A percentile compares a stretch with the other conserved stretches of the same genome.
Conservation (phyloP, 352 stramenopile genomes). For the Phytopythium aichiense region DNA sequence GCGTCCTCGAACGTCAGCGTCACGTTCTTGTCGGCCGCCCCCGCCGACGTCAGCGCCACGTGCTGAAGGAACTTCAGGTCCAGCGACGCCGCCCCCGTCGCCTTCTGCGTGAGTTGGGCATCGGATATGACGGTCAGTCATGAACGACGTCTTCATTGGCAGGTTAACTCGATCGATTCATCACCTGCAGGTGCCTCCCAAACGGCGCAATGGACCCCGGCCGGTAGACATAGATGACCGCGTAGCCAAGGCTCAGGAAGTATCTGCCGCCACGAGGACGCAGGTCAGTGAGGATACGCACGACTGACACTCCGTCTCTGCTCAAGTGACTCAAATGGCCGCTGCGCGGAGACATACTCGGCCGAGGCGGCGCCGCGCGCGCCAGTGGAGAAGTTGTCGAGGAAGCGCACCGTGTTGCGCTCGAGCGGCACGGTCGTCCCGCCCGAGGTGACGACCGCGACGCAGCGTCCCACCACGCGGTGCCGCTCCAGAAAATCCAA, state of each 20-base stretch:
- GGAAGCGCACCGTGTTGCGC: conserved; percentile 93
- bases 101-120: conserved; percentile 17
- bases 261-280: conserved; percentile 38
- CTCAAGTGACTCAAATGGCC: background rate
- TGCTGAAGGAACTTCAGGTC: conserved; percentile 75
- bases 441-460: conserved; percentile 94
- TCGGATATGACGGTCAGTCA: background rate
- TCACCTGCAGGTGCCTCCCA: conserved; percentile 57
- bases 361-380: conserved; percentile 78
- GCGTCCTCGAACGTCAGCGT: conserved; percentile 30
- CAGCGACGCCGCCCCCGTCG: conserved; percentile 37
- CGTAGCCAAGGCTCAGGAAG: conserved; percentile 93
- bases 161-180: background rate
- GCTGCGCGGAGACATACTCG: conserved; percentile 31
- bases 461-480: conserved; percentile 58
- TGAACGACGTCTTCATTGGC: background rate
- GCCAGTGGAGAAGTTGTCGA: conserved; percentile 98
- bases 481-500: conserved; percentile 63
- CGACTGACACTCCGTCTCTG: background rate
- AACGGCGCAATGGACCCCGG: conserved; percentile 86
- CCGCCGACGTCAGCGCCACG: conserved; percentile 18
- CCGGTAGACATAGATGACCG: conserved; percentile 95
- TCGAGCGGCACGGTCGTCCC: conserved; percentile 96
- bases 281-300: background rate
- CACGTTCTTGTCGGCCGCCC: conserved; percentile 25